Base-by-base conservation (phyloP, 1,284 basidiomycete species). In the Coniophora puteana region DNA sequence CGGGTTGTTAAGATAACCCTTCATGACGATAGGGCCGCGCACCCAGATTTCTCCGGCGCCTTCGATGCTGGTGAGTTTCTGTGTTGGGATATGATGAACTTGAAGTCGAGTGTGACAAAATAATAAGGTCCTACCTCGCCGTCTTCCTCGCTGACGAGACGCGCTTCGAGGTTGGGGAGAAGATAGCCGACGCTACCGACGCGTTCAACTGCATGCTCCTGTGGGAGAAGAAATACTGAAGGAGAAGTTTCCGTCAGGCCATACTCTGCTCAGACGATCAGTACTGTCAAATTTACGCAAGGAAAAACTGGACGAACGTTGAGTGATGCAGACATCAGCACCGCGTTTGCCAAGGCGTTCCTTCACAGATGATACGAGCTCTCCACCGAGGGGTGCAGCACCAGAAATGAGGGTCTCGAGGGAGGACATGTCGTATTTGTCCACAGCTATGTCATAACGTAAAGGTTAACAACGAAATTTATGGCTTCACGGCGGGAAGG, bases 171-270 rank as follows among this genome's bases (percentile, higher is more conserved):
- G 47, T 89, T 89, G 0, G 93, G 83, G 10, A 94, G 59, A 3
- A 94, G 66, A 1, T 71, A 58, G 1, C 93, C 93, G 29, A 87
- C 74, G 28, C 78, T 74, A 22, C 90, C 82, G 29, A 78, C 52
- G 49, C 78, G 79, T 24, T 66, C 57, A 18, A 62, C 44, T 3
- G 59, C 61, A 28, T 73, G 61, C 3, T 57, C 41, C 0, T 54
- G 34, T 5, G 70, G 72, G 2, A 81, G 58, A 1, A 81, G 29
- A 43, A 76, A 72, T 0, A 75, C 66, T 6, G 76, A 74, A 0
- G 86, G 84, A 0, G 82, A 83, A 4, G 83, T 86, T 62, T 91
- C 89, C 1, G 87, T 90, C 13, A 92, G 64, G 10, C 89, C 88
- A 50, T 86, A 92, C 0, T 82, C 78, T 85, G 52, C 14, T 8